Evolutionary conservation across 176 grass and related monocot genomes (phyloP).

Genomic region (Microstegium vimineum): DNA sequence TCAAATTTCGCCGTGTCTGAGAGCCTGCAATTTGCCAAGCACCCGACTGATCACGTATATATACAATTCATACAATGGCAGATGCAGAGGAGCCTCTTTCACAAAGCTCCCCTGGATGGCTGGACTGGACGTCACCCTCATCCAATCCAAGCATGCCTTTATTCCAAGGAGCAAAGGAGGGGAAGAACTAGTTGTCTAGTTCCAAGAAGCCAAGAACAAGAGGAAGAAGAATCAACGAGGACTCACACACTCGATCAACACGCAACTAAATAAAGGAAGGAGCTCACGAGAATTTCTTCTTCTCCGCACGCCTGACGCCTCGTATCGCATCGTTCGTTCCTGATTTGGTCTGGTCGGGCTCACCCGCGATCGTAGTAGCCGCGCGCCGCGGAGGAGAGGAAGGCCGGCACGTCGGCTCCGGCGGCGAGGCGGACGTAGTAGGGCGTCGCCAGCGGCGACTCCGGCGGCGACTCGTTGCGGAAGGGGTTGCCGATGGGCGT

Average conservation of each 20-base stretch:
- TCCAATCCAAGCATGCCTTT: not conserved
- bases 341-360: not conserved
- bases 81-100: not conserved
- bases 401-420: slow-evolving; percentile 10
- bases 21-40: slow-evolving; percentile 23
- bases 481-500: slow-evolving; percentile 31
- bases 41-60: not conserved
- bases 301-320: not conserved
- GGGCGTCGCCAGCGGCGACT: not conserved
- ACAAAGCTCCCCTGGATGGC: not conserved
- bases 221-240: not conserved
- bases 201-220: not conserved
- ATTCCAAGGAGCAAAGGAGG: not conserved
- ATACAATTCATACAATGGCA: not conserved
- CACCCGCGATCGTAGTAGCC: slow-evolving; percentile 29
- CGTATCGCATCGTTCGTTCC: no score
- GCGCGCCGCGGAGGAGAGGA: slow-evolving; percentile 16
- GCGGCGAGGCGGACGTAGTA: slow-evolving; percentile 39
- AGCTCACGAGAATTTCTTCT: not conserved
- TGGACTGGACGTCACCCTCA: not conserved
- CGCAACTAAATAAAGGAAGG: not conserved
- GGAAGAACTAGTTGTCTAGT: not conserved
- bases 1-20: not conserved
- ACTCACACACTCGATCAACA: not conserved
- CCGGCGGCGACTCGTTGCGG: slow-evolving; percentile 39